phyloP scores from a whole-genome alignment of 1,139 yeast species.

The Debaryomyces sp. region DNA sequence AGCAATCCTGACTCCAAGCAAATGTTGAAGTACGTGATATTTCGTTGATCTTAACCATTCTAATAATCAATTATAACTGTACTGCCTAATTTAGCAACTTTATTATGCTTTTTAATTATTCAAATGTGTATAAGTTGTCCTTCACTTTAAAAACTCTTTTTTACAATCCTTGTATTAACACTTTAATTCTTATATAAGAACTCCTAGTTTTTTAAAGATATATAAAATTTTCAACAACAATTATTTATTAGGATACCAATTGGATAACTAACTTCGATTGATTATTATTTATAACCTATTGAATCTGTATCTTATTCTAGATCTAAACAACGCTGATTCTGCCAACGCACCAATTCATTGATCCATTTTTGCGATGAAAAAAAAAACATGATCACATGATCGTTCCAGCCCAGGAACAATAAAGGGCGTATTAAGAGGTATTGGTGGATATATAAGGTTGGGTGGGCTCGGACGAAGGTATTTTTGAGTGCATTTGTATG shows the following conservation, averaged over 20 bases:
- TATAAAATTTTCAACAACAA: background rate
- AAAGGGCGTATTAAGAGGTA: background rate
- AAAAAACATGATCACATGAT: conserved; percentile 4
- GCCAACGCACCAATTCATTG: conserved; percentile 11
- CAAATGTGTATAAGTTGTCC: conserved; percentile 3
- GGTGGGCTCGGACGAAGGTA: background rate
- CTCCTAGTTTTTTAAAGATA: background rate
- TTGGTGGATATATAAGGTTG: background rate
- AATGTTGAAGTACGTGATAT: conserved; percentile 86
- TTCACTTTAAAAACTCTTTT: conserved; percentile 1
- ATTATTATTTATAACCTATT: background rate
- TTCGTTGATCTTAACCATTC: conserved; percentile 86
- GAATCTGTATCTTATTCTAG: background rate
- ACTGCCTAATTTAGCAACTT: background rate
- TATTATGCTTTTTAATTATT: background rate
- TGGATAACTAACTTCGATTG: conserved; percentile 6
- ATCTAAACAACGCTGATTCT: conserved; percentile 7
- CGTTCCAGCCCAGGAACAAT: background rate
- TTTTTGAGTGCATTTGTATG: background rate
- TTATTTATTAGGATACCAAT: conserved; percentile 1
- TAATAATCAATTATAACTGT: conserved; percentile 1
- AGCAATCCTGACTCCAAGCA: conserved; percentile 85
- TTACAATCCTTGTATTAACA: conserved; percentile 4
- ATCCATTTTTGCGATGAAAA: conserved; percentile 1
- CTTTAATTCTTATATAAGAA: background rate